Conservation (phyloP, 768 basidiomycete genomes). For the Rhodotorula graminis region DNA sequence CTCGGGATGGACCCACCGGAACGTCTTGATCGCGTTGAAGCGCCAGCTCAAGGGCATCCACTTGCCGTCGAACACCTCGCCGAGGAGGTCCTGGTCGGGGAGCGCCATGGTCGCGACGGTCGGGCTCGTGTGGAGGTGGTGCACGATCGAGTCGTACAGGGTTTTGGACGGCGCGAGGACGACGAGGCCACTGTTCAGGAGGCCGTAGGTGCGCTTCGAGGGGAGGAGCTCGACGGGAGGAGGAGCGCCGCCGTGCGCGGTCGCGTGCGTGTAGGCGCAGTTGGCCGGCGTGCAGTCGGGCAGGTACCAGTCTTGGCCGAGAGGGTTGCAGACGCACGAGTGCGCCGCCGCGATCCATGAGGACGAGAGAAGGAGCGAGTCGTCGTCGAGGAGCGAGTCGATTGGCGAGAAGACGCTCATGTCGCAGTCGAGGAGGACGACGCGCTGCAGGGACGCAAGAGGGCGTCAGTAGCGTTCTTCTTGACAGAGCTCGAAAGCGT, state of each 20-base stretch:
- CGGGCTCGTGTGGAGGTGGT: conserved; percentile 59
- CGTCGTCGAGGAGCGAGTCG: conserved; percentile 56
- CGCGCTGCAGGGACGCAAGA: conserved; percentile 39
- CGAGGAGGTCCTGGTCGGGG: conserved; percentile 87
- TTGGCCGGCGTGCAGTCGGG: conserved; percentile 85
- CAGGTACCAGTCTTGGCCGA: conserved; percentile 76
- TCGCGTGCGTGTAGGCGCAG: conserved; percentile 65
- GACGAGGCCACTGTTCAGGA: conserved; percentile 85
- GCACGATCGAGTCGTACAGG: conserved; percentile 55
- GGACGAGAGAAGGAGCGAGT: conserved; percentile 52
- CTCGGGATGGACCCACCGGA: conserved; percentile 60
- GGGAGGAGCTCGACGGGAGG: conserved; percentile 48
- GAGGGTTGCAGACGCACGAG: conserved; percentile 91
- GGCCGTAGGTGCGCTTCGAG: conserved; percentile 68
- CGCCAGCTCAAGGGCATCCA: conserved; percentile 78
- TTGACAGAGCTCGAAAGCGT: too few species aligned
- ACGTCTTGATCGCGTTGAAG: conserved; percentile 89
- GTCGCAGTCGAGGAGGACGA: conserved; percentile 80
- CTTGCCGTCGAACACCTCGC: conserved; percentile 65
- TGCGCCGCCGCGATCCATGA: conserved; percentile 83
- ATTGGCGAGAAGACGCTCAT: conserved; percentile 79
- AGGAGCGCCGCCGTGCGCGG: conserved; percentile 45
- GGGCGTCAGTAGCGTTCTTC: too few species aligned
- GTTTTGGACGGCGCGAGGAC: conserved; percentile 68
- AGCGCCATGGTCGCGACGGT: conserved; percentile 60